Evolutionary conservation across 1,139 yeast genomes (phyloP).

Genomic region (Taphrina sp.): DNA sequence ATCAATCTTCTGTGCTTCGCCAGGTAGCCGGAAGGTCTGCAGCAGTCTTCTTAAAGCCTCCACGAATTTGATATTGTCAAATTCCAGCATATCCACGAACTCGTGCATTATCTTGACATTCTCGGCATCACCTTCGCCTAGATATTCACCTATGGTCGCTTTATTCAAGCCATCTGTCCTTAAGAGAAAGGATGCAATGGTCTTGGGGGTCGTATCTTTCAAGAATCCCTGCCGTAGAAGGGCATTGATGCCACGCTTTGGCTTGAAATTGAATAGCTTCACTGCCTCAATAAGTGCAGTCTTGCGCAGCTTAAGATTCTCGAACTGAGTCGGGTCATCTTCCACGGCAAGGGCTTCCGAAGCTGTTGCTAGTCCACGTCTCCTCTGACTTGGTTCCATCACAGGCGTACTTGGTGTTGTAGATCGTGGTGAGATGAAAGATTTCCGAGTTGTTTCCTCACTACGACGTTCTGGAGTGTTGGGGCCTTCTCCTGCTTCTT

Average conservation of each 20-base stretch:
- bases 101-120: conserved; percentile 87
- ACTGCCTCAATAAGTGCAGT: conserved; percentile 77
- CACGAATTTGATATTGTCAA: conserved; percentile 65
- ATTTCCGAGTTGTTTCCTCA: conserved; percentile 24
- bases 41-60: conserved; percentile 81
- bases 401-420: conserved; percentile 9
- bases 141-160: conserved; percentile 79
- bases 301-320: conserved; percentile 76
- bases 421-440: background rate
- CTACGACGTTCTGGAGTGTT: conserved; percentile 35
- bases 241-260: conserved; percentile 70
- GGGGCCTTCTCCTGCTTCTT: conserved; percentile 28
- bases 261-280: conserved; percentile 76
- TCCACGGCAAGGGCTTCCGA: conserved; percentile 6
- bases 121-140: conserved; percentile 83
- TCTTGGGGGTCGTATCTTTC: conserved; percentile 56
- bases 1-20: conserved; percentile 97
- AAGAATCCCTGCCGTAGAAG: conserved; percentile 66
- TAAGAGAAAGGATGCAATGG: conserved; percentile 72
- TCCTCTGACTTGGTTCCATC: background rate
- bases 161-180: conserved; percentile 81
- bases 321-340: conserved; percentile 85
- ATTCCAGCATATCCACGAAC: conserved; percentile 86
- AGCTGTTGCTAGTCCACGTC: conserved; percentile 3
- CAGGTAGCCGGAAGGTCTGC: conserved; percentile 90